Conservation (phyloP, 2,329 filamentous ascomycete genomes). For the Zymoseptoria crescenta region DNA sequence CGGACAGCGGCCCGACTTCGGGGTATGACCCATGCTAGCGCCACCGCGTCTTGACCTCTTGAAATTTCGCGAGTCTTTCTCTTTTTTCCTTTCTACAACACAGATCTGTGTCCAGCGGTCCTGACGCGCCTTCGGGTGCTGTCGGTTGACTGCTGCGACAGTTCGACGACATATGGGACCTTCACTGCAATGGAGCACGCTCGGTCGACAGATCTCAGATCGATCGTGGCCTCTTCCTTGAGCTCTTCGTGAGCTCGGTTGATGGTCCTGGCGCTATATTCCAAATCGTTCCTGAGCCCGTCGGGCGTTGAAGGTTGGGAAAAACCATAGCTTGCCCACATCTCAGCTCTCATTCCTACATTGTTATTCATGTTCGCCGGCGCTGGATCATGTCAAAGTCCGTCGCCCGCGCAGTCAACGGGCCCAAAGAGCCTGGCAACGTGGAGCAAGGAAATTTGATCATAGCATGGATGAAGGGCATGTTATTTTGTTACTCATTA, state of each 20-base stretch:
- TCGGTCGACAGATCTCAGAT: slow-evolving; percentile 95
- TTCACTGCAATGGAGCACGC: slow-evolving; percentile 64
- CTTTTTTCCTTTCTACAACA: slow-evolving; percentile 39
- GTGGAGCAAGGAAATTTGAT: not conserved
- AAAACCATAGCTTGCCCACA: slow-evolving; percentile 63
- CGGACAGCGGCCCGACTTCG: not conserved
- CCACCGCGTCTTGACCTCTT: not conserved
- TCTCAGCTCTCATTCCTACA: slow-evolving; percentile 2
- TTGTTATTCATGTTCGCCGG: not conserved
- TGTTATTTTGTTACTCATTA: not conserved
- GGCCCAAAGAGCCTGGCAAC: no score
- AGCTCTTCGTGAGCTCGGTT: slow-evolving; percentile 59
- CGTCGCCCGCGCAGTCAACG: no score
- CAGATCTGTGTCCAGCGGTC: slow-evolving; percentile 84
- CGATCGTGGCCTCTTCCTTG: slow-evolving; percentile 45
- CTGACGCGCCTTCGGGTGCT: slow-evolving; percentile 48
- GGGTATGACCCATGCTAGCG: slow-evolving; percentile 1
- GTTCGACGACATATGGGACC: slow-evolving; percentile 82
- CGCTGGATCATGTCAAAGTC: not conserved
- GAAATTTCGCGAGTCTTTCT: slow-evolving; percentile 4
- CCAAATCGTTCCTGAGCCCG: slow-evolving; percentile 81
- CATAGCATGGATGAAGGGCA: not conserved
- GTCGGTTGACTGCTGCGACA: slow-evolving; percentile 74
- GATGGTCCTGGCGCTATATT: slow-evolving; percentile 69
- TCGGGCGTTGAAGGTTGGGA: slow-evolving; percentile 84